Conservation (phyloP, 2,329 filamentous ascomycete species). For the Parastagonospora nodorum region DNA sequence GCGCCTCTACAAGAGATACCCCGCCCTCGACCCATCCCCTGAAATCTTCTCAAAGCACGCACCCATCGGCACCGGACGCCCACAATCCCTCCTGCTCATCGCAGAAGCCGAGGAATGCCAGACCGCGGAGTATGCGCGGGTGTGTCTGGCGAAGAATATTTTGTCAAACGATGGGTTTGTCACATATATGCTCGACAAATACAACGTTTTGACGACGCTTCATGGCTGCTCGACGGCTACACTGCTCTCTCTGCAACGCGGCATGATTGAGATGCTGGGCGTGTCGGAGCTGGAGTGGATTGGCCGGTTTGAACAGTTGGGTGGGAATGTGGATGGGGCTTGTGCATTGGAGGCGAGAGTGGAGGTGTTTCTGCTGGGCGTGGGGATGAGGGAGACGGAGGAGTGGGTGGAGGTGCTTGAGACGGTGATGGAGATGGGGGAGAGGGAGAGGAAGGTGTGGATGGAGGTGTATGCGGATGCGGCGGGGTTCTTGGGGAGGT, state of each 20-base stretch:
- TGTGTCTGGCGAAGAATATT: constrained; percentile 14
- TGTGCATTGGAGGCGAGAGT: constrained; percentile 20
- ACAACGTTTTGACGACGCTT: constrained; percentile 14
- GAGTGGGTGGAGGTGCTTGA: constrained; percentile 18
- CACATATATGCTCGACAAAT: constrained; percentile 7
- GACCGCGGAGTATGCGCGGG: constrained; percentile 3
- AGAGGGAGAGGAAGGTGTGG: constrained; percentile 12
- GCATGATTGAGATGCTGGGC: constrained; percentile 20
- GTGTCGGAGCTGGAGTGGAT: constrained; percentile 15
- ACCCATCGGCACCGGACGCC: constrained; percentile 26
- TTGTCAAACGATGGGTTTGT: constrained; percentile 2
- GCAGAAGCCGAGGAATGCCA: constrained; percentile 7
- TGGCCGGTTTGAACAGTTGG: constrained; percentile 11
- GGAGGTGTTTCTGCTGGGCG: constrained; percentile 23
- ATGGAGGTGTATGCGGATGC: constrained; percentile 15
- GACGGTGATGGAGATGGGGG: constrained; percentile 10
- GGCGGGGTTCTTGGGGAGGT: constrained; percentile 17
- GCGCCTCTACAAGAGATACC: constrained; percentile 9
- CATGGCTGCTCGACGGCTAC: not conserved
- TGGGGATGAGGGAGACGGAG: constrained; percentile 12
- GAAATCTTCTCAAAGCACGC: constrained; percentile 6
- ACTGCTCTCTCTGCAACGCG: constrained; percentile 15
- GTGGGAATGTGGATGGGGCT: constrained; percentile 12
- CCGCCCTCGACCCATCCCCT: not conserved
- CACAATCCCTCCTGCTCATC: constrained; percentile 11